Evolutionary conservation across 192 early-diverging fungal species (phyloP).

Genomic region (Rhizoclosmatium globosum): DNA sequence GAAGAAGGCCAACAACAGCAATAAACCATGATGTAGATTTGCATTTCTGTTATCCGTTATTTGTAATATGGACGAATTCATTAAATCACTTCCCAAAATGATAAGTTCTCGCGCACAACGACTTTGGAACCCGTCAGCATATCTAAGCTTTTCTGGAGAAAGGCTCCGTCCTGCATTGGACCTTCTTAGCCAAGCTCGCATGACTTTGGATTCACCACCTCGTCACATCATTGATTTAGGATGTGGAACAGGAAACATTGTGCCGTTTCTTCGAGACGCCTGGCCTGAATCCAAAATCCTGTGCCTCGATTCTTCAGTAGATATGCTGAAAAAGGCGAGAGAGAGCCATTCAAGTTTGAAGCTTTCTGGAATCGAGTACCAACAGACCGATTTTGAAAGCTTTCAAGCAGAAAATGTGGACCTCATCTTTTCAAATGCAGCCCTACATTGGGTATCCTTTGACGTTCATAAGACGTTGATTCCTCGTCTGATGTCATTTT

Average conservation of each 20-base stretch:
- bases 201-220: background rate
- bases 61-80: background rate
- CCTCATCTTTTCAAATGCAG: constrained; percentile 21
- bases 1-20: constrained; percentile 1
- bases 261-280: background rate
- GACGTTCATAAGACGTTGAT: constrained; percentile 17
- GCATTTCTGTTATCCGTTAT: background rate
- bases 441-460: constrained; percentile 35
- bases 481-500: constrained; percentile 2
- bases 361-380: background rate
- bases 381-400: constrained; percentile 19
- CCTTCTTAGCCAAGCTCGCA: constrained; percentile 9
- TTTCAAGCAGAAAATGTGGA: background rate
- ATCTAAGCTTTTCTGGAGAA: constrained; percentile 22
- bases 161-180: constrained; percentile 3
- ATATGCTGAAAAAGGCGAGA: constrained; percentile 16
- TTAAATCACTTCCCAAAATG: constrained; percentile 10
- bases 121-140: constrained; percentile 5
- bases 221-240: constrained; percentile 5
- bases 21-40: background rate
- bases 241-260: constrained; percentile 13
- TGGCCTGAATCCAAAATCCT: background rate
- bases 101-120: background rate
- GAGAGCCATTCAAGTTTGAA: background rate
- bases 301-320: constrained; percentile 18